Evolutionary conservation across 2,329 filamentous ascomycete genomes (phyloP).

Genomic region (Colletotrichum salicis): DNA sequence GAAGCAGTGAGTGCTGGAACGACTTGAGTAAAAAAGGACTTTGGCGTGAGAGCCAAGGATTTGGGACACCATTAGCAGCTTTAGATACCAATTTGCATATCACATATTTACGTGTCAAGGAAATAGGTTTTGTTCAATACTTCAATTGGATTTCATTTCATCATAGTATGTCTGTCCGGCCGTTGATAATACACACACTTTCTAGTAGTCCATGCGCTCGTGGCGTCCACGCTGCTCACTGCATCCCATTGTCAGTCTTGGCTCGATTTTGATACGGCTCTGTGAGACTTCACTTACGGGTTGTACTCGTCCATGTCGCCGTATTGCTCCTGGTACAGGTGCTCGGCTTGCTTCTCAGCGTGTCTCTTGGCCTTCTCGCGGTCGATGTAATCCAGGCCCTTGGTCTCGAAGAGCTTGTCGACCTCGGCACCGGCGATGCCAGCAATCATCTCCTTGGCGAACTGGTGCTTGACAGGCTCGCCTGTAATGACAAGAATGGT

Average conservation of each 20-base stretch:
- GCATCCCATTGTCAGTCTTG: background rate
- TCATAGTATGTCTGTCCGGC: slow-evolving; percentile 13
- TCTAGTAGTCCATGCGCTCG: slow-evolving; percentile 29
- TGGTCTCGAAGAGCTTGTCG: slow-evolving; percentile 79
- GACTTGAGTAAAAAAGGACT: no score
- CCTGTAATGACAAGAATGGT: slow-evolving; percentile 52
- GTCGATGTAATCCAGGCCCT: slow-evolving; percentile 71
- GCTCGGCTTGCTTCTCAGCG: slow-evolving; percentile 66
- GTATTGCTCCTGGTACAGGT: slow-evolving; percentile 73
- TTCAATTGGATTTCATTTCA: slow-evolving; percentile 9
- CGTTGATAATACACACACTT: background rate
- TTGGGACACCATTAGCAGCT: background rate
- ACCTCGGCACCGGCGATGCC: slow-evolving; percentile 79
- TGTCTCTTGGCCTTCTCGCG: slow-evolving; percentile 67
- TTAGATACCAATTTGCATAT: slow-evolving; percentile 12
- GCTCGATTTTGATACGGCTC: background rate
- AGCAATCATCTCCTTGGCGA: slow-evolving; percentile 81
- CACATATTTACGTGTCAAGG: background rate
- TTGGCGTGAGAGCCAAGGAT: no score
- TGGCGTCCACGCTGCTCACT: slow-evolving; percentile 27
- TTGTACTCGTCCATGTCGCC: slow-evolving; percentile 62
- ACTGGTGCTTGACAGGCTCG: slow-evolving; percentile 76
- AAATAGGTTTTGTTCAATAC: background rate
- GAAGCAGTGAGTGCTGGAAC: background rate
- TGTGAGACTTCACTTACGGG: slow-evolving; percentile 56